Evolutionary conservation across 257 asterid genomes (phyloP).

Genomic region (Forsythia suspensa): DNA sequence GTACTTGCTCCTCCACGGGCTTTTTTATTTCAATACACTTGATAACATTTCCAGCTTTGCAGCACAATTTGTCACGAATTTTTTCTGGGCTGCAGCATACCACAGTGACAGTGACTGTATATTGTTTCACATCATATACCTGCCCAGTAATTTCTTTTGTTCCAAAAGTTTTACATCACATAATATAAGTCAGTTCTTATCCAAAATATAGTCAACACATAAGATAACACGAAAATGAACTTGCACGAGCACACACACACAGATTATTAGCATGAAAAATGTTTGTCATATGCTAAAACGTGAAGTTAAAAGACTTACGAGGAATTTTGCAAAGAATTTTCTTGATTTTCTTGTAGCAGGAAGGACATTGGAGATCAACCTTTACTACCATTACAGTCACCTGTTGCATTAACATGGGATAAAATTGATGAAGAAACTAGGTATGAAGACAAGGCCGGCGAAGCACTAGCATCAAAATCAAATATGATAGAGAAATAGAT

Average conservation of each 20-base stretch:
- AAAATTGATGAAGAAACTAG: not conserved
- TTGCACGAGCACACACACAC: too few relatives aligned
- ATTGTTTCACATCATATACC: slow-evolving; percentile 55
- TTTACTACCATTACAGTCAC: slow-evolving; percentile 57
- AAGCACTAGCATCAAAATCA: not conserved
- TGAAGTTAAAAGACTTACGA: slow-evolving; percentile 47
- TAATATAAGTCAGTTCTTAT: too few relatives aligned
- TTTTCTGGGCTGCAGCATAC: slow-evolving; percentile 87
- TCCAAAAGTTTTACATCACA: not conserved
- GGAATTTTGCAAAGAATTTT: slow-evolving; percentile 77
- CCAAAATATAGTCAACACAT: too few relatives aligned
- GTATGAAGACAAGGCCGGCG: not conserved
- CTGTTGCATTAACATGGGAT: not conserved
- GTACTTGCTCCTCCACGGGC: too few relatives aligned
- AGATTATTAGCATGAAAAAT: not conserved
- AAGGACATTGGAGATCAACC: slow-evolving; percentile 79
- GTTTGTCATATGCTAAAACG: too few relatives aligned
- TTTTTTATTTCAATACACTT: not conserved
- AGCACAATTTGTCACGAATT: not conserved
- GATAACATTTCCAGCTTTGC: not conserved
- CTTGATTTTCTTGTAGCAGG: slow-evolving; percentile 85
- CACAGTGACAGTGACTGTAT: slow-evolving; percentile 58
- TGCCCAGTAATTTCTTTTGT: slow-evolving; percentile 75
- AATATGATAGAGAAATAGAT: not conserved
- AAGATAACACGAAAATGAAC: too few relatives aligned